phyloP scores from a whole-genome alignment of 208 protist genomes.

The Vickermania ingenoplastis region DNA sequence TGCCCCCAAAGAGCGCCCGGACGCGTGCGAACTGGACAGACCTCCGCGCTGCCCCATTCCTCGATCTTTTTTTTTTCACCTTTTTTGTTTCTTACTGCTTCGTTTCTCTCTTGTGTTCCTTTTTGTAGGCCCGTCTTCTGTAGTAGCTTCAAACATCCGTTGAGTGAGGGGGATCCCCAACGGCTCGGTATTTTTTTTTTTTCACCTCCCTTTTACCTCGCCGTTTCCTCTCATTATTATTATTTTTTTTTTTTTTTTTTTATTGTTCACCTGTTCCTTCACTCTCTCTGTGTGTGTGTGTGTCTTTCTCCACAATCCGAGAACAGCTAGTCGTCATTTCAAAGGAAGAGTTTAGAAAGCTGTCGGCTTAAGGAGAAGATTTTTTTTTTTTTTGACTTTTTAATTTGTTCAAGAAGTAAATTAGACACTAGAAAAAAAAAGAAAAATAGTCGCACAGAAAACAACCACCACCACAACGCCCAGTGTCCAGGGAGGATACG shows the following conservation, averaged over 20 bases:
- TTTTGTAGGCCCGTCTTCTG: too few species aligned
- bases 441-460: not conserved
- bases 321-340: not conserved
- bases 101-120: not conserved
- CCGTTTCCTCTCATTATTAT: not conserved
- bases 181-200: too few species aligned
- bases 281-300: too few species aligned
- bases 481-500: too few species aligned
- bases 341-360: not conserved
- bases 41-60: too few species aligned
- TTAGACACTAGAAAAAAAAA: not conserved
- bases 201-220: not conserved
- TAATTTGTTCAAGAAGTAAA: not conserved
- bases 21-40: not conserved
- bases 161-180: too few species aligned
- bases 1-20: not conserved
- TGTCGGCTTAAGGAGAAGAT: not conserved
- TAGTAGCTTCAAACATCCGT: too few species aligned
- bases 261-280: not conserved
- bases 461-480: not conserved
- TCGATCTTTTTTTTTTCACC: too few species aligned
- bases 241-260: conserved; percentile 1
- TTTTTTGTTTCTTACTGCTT: not conserved
- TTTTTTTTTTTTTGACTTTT: not conserved
- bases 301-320: too few species aligned